phyloP scores from a whole-genome alignment of 1,284 basidiomycete species.

The Singerocomus inundabilis region DNA sequence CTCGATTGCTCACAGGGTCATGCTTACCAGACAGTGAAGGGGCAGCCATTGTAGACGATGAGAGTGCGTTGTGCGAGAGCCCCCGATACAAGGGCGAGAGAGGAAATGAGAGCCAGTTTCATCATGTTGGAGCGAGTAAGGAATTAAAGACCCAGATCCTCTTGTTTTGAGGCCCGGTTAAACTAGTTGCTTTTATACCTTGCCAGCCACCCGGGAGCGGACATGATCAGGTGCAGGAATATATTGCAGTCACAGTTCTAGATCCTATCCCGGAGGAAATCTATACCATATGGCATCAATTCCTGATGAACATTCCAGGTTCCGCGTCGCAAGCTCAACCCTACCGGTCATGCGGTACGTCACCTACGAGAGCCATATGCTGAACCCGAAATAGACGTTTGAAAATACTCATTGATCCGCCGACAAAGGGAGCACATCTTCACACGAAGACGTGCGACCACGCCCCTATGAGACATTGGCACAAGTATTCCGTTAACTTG shows the following conservation, averaged over 20 bases:
- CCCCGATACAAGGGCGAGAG: conserved; percentile 22
- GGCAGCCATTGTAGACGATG: conserved; percentile 39
- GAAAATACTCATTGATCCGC: not conserved
- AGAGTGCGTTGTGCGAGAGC: conserved; percentile 35
- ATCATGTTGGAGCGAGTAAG: conserved; percentile 8
- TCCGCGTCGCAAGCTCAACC: not conserved
- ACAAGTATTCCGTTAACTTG: not conserved
- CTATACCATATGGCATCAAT: no score
- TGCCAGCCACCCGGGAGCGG: not conserved
- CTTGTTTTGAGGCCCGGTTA: not conserved
- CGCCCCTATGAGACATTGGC: not conserved
- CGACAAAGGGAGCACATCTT: not conserved
- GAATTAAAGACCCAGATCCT: not conserved
- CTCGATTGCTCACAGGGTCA: not conserved
- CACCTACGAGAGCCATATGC: not conserved
- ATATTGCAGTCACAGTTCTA: not conserved
- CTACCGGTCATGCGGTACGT: no score
- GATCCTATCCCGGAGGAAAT: no score
- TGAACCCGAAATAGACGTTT: not conserved
- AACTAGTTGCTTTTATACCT: conserved; percentile 14
- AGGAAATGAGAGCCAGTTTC: conserved; percentile 18
- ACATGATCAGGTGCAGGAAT: not conserved
- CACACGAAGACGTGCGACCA: not conserved
- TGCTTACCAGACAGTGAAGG: conserved; percentile 39
- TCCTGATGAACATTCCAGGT: not conserved